phyloP scores from a whole-genome alignment of 1,284 basidiomycete genomes.

The Meripilus lineatus region DNA sequence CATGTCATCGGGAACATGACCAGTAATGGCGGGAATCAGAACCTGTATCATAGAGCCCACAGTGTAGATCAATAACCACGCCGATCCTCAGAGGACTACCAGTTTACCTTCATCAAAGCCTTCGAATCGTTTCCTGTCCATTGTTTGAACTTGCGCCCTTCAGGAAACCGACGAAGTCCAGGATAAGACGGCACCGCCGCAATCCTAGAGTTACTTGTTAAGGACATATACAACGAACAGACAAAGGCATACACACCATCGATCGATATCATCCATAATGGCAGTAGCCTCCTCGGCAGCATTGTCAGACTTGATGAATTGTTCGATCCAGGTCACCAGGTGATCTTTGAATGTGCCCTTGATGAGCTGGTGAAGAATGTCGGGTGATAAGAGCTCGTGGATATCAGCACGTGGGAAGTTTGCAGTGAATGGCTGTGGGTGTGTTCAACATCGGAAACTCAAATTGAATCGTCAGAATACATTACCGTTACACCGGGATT shows the following conservation, averaged over 20 bases:
- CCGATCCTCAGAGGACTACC: neutral
- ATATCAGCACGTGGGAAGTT: too few species aligned
- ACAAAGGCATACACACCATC: slow-evolving; percentile 6
- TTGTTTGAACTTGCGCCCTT: slow-evolving; percentile 11
- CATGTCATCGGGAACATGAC: too few species aligned
- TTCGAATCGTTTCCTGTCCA: slow-evolving; percentile 13
- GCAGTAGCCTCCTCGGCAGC: neutral
- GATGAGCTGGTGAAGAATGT: too few species aligned
- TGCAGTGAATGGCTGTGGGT: slow-evolving; percentile 17
- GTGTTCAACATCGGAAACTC: too few species aligned
- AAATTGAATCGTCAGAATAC: too few species aligned
- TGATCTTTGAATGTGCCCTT: too few species aligned
- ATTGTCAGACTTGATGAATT: slow-evolving; percentile 12
- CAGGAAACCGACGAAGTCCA: slow-evolving; percentile 3
- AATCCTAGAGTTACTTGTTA: slow-evolving; percentile 9
- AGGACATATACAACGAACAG: neutral
- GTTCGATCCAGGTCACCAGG: too few species aligned
- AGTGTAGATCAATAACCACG: too few species aligned
- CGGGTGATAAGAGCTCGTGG: too few species aligned
- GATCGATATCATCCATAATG: slow-evolving; percentile 14
- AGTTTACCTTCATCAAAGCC: slow-evolving; percentile 12
- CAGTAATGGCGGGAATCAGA: slow-evolving; percentile 19
- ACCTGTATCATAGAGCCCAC: slow-evolving; percentile 15
- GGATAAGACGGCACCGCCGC: slow-evolving; percentile 9
- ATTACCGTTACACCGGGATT: slow-evolving; percentile 6